A percentile compares a stretch with the other conserved stretches of the same genome.
These are phyloP conservation scores for Perkinsus marinus DNA, from an alignment of 169 alveolate genomes.

Conservation along the genomic window DNA sequence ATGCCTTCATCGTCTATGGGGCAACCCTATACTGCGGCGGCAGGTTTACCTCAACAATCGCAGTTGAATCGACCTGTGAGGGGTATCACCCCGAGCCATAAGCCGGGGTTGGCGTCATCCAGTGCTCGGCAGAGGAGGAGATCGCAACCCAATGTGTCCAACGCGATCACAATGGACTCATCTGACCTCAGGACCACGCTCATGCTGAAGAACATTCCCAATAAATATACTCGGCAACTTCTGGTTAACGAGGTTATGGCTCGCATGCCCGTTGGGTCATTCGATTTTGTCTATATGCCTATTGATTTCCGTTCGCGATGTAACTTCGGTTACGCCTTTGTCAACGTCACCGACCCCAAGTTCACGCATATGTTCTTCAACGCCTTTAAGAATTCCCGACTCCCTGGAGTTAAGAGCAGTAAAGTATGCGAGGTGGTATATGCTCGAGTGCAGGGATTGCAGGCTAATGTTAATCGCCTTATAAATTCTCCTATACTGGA, in stretches of 20 bases:
- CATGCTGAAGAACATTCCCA: slow-evolving; percentile 44
- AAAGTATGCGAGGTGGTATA: slow-evolving; percentile 3
- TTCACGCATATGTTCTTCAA: neutral
- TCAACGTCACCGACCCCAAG: slow-evolving; percentile 24
- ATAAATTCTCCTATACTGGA: neutral
- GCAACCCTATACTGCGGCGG: too few relatives aligned
- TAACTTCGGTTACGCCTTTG: slow-evolving; percentile 49
- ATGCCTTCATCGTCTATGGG: neutral
- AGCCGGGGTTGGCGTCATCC: neutral
- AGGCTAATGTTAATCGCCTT: neutral
- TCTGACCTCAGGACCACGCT: neutral
- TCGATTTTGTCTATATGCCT: slow-evolving; percentile 43
- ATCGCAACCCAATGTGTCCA: neutral
- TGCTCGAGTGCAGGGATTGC: slow-evolving; percentile 7
- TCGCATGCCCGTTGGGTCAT: slow-evolving; percentile 27
- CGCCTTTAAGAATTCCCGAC: neutral
- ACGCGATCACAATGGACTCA: neutral
- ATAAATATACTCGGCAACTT: slow-evolving; percentile 37
- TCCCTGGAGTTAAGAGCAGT: neutral
- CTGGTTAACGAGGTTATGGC: slow-evolving; percentile 33
- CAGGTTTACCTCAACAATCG: neutral
- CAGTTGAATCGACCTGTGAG: neutral
- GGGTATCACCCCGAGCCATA: neutral
- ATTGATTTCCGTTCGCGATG: slow-evolving; percentile 47
- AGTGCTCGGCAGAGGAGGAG: neutral